Evolutionary conservation across 2,329 filamentous ascomycete species (phyloP).

Genomic region (Davidsoniella virescens): DNA sequence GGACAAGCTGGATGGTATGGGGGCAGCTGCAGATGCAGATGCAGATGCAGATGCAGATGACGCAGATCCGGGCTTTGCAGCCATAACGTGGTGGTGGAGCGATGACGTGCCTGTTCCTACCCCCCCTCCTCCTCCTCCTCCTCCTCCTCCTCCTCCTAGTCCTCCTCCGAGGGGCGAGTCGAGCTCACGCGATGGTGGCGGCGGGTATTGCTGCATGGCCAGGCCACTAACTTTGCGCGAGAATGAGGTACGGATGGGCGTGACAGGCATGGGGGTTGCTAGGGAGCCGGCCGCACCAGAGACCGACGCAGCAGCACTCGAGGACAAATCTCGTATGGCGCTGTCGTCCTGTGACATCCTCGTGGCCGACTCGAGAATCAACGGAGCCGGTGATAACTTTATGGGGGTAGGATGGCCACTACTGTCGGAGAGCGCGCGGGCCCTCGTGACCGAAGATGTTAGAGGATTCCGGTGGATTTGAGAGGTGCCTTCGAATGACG

Average conservation of each 20-base stretch:
- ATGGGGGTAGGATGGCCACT: conserved; percentile 26
- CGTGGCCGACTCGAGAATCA: conserved; percentile 32
- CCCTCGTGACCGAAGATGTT: not conserved
- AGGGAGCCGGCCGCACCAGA: too few species aligned
- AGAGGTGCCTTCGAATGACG: too few species aligned
- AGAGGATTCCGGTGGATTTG: too few species aligned
- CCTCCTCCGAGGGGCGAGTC: conserved; percentile 3
- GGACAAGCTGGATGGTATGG: not conserved
- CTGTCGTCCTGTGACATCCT: conserved; percentile 52
- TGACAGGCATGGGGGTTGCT: conserved; percentile 33
- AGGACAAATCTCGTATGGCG: conserved; percentile 27
- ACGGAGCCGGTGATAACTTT: conserved; percentile 41
- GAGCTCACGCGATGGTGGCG: conserved; percentile 1
- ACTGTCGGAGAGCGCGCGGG: conserved; percentile 10
- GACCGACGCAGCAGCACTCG: conserved; percentile 8
- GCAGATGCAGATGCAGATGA: not conserved
- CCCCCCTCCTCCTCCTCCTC: too few species aligned
- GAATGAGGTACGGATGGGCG: conserved; percentile 53
- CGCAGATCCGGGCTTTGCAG: not conserved
- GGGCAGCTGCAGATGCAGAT: not conserved
- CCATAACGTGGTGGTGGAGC: not conserved
- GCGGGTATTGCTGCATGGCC: not conserved
- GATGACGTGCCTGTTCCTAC: not conserved
- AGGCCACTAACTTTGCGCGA: conserved; percentile 30
- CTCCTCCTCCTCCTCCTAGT: too few species aligned